Evolutionary conservation across 208 protist genomes (phyloP), one percentile per base, ranked within the genome.

Genomic region (Acanthamoeba royreba): DNA sequence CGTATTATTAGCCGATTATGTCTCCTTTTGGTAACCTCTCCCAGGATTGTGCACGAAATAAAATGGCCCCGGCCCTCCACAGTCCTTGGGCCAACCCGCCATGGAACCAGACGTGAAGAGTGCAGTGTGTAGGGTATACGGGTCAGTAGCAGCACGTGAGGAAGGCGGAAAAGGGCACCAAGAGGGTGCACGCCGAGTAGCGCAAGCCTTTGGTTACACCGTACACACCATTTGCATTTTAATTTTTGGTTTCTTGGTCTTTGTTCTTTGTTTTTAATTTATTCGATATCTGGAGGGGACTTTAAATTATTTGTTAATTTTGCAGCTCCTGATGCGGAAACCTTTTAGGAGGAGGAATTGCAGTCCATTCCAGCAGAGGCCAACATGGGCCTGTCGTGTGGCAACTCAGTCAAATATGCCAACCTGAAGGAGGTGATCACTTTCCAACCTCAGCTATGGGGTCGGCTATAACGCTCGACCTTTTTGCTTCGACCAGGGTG

Each of bases 381-480:
- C 43, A 83, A 83, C 72, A 83, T 83, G 72, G 72, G 72, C 3
- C 42, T 83, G 43, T 83, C 72, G 42, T 83, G 72, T n/a, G 72
- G 72, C 72, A 83, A 83, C 42, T 83, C 72, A 19, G 72, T 83
- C 72, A 83, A 83, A 28, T 83, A 83, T 31, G 72, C 72, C 43
- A 83, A 83, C 42, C 72, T 83, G 4, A 25, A 52, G 72, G 42
- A 47, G 72, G 72, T 83, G 52, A 38, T 55, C 13, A 9, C 49
- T 55, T 19, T 19, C 13, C 49, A 55, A 9, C 9, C 49, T 9
- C 49, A 55, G 13, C 13, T 19, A 55, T 19, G 49, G 13, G 49
- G 49, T 9, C 49, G n/a, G 4, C 52, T n/a, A 58, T 58, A n/a
- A 0, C 52, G 52, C 0, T 58, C 35, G 25, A 8, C 25, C 66